Base-by-base conservation (phyloP, 306 rosid genomes). In the Parietaria judaica region DNA sequence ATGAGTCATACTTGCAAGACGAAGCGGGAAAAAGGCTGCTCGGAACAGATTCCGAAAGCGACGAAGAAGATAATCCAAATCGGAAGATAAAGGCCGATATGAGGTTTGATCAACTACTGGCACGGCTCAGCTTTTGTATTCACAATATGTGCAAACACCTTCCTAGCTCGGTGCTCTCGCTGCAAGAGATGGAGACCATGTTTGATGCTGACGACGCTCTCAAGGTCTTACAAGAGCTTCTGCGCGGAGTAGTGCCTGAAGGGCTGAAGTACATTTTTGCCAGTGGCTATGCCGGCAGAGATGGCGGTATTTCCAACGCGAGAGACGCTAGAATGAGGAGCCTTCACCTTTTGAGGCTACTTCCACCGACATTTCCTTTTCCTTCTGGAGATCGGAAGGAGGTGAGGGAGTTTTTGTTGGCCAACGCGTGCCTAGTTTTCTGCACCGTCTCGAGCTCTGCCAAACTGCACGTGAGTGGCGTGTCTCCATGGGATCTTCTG, bases 361-460 rank as follows among this genome's bases (percentile, higher is more conserved):
- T 83, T 72, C 36, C 68, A 72, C 15, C 65, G 15, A 14, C 52
- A 15, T 54, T 77, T 64, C 52, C 65, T 23, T 23, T 23, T 23
- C 31, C 31, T 0, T 2, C 1, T 23, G 31, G 31, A 23, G 31
- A 23, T 2, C 31, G 31, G 31, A 23, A 23, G 2, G 31, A 23
- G 31, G 31, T 23, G 31, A 23, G 31, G 31, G 54, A 61, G 0
- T 66, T 77, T 60, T 80, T 77, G 81, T 60, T 80, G 63, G 49
- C 16, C 63, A 46, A 70, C 31, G 80, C 86, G 2, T 41, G 67
- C 52, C 59, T 84, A 39, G 53, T 76, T 55, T 84, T 84, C 71
- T 80, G 90, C 54, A 79, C 92, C 0, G 76, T 71, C 5, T 76
- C 91, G 12, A 37, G 80, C 71, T 79, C 87, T 38, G 38, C 66